These are phyloP conservation scores for Barnettozyma pratensis DNA, from an alignment of 805 yeast genomes.

Conservation along the genomic window DNA sequence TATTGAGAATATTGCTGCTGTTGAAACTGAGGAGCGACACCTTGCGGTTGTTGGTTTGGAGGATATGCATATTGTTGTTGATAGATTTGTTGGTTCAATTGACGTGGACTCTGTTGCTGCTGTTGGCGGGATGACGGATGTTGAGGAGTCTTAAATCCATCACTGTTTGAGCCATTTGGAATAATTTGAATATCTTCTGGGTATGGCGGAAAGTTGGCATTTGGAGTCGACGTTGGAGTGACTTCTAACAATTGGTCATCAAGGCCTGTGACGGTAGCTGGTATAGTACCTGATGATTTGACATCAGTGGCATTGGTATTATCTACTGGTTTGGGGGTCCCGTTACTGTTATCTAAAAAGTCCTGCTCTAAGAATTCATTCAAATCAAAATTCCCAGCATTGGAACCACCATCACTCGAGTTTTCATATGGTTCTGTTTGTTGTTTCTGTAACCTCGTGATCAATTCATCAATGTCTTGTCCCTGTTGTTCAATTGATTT, in stretches of 20 bases:
- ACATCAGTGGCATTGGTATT: not conserved
- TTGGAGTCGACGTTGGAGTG: not conserved
- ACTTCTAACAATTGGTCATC: not conserved
- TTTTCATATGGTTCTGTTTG: not conserved
- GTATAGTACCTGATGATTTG: not conserved
- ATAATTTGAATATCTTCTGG: not conserved
- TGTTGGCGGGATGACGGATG: not conserved
- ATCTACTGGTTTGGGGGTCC: not conserved
- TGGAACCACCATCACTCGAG: not conserved
- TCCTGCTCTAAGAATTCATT: conserved; percentile 21
- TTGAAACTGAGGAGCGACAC: not conserved
- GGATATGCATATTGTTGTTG: not conserved
- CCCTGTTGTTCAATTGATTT: conserved; percentile 24
- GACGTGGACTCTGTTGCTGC: not conserved
- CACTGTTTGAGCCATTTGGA: no score
- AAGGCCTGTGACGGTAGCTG: not conserved
- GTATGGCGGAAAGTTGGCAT: not conserved
- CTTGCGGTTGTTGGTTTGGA: not conserved
- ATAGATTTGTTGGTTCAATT: not conserved
- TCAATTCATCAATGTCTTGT: conserved; percentile 22
- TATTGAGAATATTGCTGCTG: not conserved
- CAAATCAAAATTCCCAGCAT: conserved; percentile 15
- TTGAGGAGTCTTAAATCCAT: not conserved
- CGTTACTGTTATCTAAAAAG: not conserved
- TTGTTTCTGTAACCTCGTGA: conserved; percentile 13